These are phyloP conservation scores for Arctium minus DNA, from an alignment of 129 eudicot genomes.

Conservation along the genomic window DNA sequence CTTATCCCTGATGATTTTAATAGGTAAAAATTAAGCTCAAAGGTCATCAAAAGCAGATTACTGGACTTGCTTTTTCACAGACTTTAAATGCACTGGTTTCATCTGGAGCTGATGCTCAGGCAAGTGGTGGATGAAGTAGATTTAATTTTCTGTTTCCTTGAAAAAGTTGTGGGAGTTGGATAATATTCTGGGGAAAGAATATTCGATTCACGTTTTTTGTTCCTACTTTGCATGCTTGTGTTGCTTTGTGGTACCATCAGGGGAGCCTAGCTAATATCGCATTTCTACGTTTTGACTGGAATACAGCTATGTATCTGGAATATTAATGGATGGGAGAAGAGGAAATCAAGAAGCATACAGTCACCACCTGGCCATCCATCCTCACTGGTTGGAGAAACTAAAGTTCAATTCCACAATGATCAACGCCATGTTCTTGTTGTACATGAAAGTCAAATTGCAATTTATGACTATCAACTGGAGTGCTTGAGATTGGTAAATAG, in stretches of 20 bases:
- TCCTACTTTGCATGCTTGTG: not conserved
- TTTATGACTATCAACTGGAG: conserved; percentile 71
- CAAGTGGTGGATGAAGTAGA: conserved; percentile 22
- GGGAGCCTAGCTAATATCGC: conserved; percentile 1
- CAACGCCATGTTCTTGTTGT: conserved; percentile 69
- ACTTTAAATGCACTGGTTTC: conserved; percentile 64
- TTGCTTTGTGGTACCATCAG: not conserved
- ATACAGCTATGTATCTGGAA: conserved; percentile 68
- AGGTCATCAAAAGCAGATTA: conserved; percentile 72
- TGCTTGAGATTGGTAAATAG: conserved; percentile 59
- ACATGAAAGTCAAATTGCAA: conserved; percentile 74
- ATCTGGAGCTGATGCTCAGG: conserved; percentile 89
- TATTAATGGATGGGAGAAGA: conserved; percentile 81
- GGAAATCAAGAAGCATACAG: conserved; percentile 61
- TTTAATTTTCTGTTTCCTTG: not conserved
- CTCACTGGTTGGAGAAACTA: conserved; percentile 67
- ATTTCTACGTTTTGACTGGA: not conserved
- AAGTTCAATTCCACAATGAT: conserved; percentile 76
- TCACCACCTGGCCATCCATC: conserved; percentile 55
- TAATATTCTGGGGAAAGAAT: not conserved
- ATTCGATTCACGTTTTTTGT: not conserved
- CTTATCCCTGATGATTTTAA: not conserved
- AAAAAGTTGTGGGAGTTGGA: not conserved
- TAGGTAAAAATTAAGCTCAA: conserved; percentile 73
- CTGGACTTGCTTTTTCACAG: conserved; percentile 87